A percentile compares a stretch with the other conserved stretches of the same genome.
These are phyloP conservation scores for Cystobasidiaceae sp. DNA, from an alignment of 1,284 basidiomycete genomes.

Conservation along the genomic window DNA sequence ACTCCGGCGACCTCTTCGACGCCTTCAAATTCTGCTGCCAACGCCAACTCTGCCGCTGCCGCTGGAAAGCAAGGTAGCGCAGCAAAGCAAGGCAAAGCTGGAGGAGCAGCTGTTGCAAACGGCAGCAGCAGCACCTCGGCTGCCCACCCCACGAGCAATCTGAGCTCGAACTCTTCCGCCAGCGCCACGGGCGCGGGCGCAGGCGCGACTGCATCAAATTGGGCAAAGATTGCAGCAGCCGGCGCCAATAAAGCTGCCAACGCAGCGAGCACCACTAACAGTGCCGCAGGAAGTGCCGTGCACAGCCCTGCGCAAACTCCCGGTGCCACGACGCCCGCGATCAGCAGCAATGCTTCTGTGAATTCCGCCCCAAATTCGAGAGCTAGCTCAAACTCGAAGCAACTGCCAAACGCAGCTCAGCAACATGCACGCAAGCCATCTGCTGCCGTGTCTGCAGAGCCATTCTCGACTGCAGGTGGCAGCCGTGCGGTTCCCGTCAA, in stretches of 20 bases:
- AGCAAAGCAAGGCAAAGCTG: too few species aligned
- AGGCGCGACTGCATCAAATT: background rate
- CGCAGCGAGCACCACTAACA: background rate
- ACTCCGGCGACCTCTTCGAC: conserved; percentile 37
- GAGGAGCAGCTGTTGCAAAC: conserved; percentile 19
- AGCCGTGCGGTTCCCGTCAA: conserved; percentile 12
- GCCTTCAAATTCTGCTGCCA: conserved; percentile 36
- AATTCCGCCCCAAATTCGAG: too few species aligned
- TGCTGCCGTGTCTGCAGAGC: conserved; percentile 22
- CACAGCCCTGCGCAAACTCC: conserved; percentile 18
- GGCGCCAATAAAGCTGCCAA: conserved; percentile 8
- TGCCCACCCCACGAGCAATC: conserved; percentile 31
- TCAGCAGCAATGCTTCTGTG: background rate
- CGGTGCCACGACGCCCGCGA: conserved; percentile 1
- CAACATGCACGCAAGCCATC: conserved; percentile 18
- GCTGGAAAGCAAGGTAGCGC: conserved; percentile 32
- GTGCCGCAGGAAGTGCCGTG: background rate
- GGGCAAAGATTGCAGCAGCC: conserved; percentile 23
- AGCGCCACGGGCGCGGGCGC: background rate
- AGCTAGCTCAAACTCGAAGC: too few species aligned
- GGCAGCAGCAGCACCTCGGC: conserved; percentile 18
- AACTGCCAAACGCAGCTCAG: too few species aligned
- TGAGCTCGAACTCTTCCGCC: conserved; percentile 1
- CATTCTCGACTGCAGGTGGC: conserved; percentile 10
- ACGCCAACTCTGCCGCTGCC: conserved; percentile 36